Base-by-base conservation (phyloP, 805 yeast species). In the Dipodascopsis uninucleata region DNA sequence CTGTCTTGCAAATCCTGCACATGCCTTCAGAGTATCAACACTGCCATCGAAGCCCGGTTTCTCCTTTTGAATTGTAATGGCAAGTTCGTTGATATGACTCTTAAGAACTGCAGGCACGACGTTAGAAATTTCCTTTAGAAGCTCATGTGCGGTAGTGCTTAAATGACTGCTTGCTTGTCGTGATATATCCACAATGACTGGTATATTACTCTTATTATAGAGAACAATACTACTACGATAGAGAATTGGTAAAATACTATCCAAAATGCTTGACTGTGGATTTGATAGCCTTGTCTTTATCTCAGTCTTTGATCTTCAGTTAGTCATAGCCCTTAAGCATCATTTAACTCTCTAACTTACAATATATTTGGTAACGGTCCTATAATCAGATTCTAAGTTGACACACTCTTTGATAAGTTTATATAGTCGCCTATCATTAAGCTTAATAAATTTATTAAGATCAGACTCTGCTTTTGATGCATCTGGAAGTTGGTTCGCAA, bases 171-270 rank as follows among this genome's bases (percentile, higher is more conserved):
- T 41, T 2, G 61, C 38, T 39, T 74, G 69, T 43, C 69, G 71
- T 4, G 76, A 65, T 28, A 70, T 57, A 16, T 65, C 70, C n/a
- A 84, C 62, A 3, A 85, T 63, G 14, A 76, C 69, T 0, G 74
- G 63, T 16, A 86, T 69, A 56, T 78, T 83, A 17, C 85, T 75
- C 55, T 75, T 74, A 65, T 86, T 88, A 63, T 74, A 82, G 18
- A 81, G 59, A 2, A 82, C 62, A 25, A 75, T 70, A 0, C 89
- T 73, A 0, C 82, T 62, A 52, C 95, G 71, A 54, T 77, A 80
- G 28, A 84, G 56, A 21, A 87, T 58, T 2, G 82, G 63, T 53
- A 78, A 75, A 47, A 85, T 66, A 12, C 76, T 74, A 1, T 71
- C 65, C 2, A 72, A 68, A 68, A 82, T 69, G 37, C 76, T 78